Evolutionary conservation across 768 basidiomycete genomes (phyloP), one percentile per base, ranked within the genome.

Genomic region (Boletus subcaerulescens): DNA sequence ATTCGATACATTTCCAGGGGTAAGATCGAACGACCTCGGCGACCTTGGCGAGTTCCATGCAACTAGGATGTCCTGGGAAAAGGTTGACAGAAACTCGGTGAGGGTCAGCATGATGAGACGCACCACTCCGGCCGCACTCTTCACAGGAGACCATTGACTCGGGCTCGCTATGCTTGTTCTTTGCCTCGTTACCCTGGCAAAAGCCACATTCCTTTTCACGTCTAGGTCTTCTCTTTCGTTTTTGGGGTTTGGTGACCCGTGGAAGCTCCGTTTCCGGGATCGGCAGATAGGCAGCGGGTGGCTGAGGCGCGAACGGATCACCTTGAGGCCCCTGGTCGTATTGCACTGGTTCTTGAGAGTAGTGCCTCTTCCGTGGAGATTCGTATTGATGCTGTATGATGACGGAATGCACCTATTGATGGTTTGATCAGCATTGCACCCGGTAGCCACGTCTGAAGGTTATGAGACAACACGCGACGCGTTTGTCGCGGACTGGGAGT

Each of bases 1-100:
- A 97, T 60, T 94, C 91, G 35, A 85, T 80, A 67, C 95, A 98
- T 56, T 82, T 81, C 95, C 95, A 98, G 15, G 79, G 75, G 68
- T 95, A 95, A 26, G 78, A 77, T 53, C 79, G 77, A 48, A 94
- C 75, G n/a, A 79, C 75, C 39, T 84, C 78, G 17, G 78, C 79
- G 47, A 89, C 77, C 48, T 78, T 75, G 42, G 74, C 71, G 32
- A 86, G 78, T 59, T 86, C 73, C 76, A 96, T 79, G 68, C 95
- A 98, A 44, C 83, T 86, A n/a, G 88, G 87, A 71, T 98, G 95
- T 29, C 88, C 93, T 92, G 52, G 40, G 42, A 52, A 41, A 15
- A 10, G 50, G 20, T 48, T 41, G 40, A 57, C 49, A 32, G 55
- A 54, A 33, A 24, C 26, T 22, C 32, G 24, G 35, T 45, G n/a